phyloP scores from a whole-genome alignment of 1,139 yeast genomes.

The Taphrina betulina region DNA sequence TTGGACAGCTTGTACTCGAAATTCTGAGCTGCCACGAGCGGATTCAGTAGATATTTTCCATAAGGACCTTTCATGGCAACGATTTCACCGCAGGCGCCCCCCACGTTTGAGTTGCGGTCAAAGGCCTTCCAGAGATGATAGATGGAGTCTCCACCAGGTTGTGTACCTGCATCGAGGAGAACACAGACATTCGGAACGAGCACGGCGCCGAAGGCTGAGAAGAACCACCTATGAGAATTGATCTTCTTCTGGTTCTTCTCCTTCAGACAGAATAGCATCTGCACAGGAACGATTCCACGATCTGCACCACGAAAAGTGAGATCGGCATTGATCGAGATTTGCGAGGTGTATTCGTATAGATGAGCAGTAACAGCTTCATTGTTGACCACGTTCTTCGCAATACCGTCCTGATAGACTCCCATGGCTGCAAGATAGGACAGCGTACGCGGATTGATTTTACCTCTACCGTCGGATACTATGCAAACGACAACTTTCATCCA shows the following conservation, averaged over 20 bases:
- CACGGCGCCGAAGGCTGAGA: slow-evolving; percentile 73
- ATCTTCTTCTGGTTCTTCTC: slow-evolving; percentile 73
- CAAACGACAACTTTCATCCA: slow-evolving; percentile 78
- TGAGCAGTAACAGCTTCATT: slow-evolving; percentile 69
- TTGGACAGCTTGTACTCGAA: slow-evolving; percentile 82
- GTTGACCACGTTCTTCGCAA: slow-evolving; percentile 74
- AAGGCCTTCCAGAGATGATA: slow-evolving; percentile 75
- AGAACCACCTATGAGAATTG: slow-evolving; percentile 82
- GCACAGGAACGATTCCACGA: slow-evolving; percentile 65
- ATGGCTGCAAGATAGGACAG: slow-evolving; percentile 65
- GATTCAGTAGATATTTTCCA: slow-evolving; percentile 59
- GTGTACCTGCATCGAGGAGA: slow-evolving; percentile 76
- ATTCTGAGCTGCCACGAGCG: slow-evolving; percentile 79
- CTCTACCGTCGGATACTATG: slow-evolving; percentile 76
- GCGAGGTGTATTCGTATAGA: slow-evolving; percentile 74
- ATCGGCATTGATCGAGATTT: slow-evolving; percentile 68
- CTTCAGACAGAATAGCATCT: slow-evolving; percentile 71
- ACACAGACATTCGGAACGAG: slow-evolving; percentile 69
- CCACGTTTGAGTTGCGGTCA: slow-evolving; percentile 65
- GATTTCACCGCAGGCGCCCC: slow-evolving; percentile 88
- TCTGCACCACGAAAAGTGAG: slow-evolving; percentile 56
- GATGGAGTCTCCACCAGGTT: slow-evolving; percentile 69
- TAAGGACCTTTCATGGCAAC: slow-evolving; percentile 64
- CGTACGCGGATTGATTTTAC: slow-evolving; percentile 64
- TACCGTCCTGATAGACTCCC: slow-evolving; percentile 78